Evolutionary conservation across 2,329 filamentous ascomycete species (phyloP).

Genomic region (Epichloe festucae): DNA sequence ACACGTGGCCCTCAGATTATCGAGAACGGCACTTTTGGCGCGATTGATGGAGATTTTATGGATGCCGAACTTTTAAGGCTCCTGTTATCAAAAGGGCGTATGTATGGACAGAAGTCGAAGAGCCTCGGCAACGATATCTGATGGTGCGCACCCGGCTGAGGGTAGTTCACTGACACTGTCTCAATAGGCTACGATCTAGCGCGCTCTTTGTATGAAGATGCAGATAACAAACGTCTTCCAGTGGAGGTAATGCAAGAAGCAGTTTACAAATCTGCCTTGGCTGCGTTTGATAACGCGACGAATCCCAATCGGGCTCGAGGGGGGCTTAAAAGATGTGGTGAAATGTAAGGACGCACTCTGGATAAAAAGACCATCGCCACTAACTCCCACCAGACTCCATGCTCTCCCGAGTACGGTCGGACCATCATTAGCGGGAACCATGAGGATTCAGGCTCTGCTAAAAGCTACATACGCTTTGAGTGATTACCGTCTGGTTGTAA

Average conservation of each 20-base stretch:
- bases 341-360: slow-evolving; percentile 43
- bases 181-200: slow-evolving; percentile 47
- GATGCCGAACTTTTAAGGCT: slow-evolving; percentile 61
- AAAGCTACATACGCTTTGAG: slow-evolving; percentile 63
- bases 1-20: slow-evolving; percentile 18
- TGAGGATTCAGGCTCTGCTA: slow-evolving; percentile 50
- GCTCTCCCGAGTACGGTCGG: slow-evolving; percentile 48
- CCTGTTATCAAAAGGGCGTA: slow-evolving; percentile 48
- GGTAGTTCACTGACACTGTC: slow-evolving; percentile 5
- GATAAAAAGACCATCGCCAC: background rate
- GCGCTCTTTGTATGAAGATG: slow-evolving; percentile 45
- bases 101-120: slow-evolving; percentile 16
- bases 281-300: slow-evolving; percentile 67
- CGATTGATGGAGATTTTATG: slow-evolving; percentile 45
- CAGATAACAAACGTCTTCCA: slow-evolving; percentile 34
- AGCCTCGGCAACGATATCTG: background rate
- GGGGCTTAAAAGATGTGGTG: slow-evolving; percentile 66
- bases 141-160: background rate
- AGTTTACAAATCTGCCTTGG: slow-evolving; percentile 50
- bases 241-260: slow-evolving; percentile 41
- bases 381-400: slow-evolving; percentile 36
- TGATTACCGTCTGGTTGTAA: slow-evolving; percentile 64
- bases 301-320: slow-evolving; percentile 69
- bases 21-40: slow-evolving; percentile 50
- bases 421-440: slow-evolving; percentile 35